These are phyloP conservation scores for Solanum medicagineum DNA, from an alignment of 257 asterid species.

Conservation along the genomic window DNA sequence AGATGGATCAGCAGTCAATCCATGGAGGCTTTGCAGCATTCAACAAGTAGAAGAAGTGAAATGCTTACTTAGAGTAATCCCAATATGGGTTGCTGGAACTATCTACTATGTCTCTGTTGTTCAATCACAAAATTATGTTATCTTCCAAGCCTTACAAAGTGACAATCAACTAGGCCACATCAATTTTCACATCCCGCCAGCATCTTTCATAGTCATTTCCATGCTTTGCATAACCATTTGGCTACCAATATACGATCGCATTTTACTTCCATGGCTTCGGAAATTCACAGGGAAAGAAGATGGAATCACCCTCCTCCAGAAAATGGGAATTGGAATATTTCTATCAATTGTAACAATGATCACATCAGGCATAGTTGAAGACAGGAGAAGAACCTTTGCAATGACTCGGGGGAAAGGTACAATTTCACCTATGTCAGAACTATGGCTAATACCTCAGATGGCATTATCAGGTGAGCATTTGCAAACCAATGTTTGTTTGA, in stretches of 20 bases:
- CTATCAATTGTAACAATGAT: constrained; percentile 1
- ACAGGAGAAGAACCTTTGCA: constrained; percentile 7
- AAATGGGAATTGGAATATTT: constrained; percentile 19
- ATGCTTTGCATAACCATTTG: constrained; percentile 17
- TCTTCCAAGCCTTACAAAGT: constrained; percentile 20
- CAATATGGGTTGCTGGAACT: constrained; percentile 19
- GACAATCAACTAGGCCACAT: background rate
- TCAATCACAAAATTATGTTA: constrained; percentile 9
- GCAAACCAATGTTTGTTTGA: background rate
- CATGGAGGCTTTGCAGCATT: constrained; percentile 21
- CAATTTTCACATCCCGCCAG: constrained; percentile 22
- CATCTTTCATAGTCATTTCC: constrained; percentile 10
- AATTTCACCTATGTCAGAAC: constrained; percentile 12
- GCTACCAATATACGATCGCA: constrained; percentile 21
- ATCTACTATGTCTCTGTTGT: background rate
- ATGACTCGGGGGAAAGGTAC: background rate
- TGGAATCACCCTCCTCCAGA: constrained; percentile 5
- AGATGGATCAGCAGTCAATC: constrained; percentile 19
- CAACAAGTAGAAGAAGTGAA: constrained; percentile 28
- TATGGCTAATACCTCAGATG: constrained; percentile 17
- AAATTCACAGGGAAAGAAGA: constrained; percentile 1
- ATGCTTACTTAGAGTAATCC: constrained; percentile 13
- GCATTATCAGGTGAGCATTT: background rate
- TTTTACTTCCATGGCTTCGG: constrained; percentile 11
- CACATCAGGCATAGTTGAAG: constrained; percentile 12